Base-by-base conservation (phyloP, 1,284 basidiomycete genomes). In the Phaffia rhodozyma region DNA sequence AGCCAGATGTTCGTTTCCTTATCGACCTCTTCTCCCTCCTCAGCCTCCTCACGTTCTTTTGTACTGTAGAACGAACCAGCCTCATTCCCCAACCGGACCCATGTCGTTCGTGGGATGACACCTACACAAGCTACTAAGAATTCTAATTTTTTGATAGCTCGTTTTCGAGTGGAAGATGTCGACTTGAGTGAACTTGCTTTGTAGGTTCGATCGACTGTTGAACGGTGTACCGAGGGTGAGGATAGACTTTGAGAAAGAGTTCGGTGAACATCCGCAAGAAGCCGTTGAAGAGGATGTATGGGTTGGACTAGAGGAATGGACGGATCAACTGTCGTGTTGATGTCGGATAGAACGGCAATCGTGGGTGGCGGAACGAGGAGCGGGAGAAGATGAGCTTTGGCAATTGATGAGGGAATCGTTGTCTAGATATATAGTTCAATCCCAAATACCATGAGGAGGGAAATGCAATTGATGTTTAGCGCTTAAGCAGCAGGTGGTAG, bases 141-240 rank as follows among this genome's bases (percentile, higher is more conserved):
- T 0, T 34, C 61, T 21, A 62, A 43, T 56, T 62, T 62, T 47
- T 58, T 52, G 27, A 51, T 50, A 18, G 25, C 50, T 29, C 50
- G 29, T 20, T 50, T 49, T 27, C 58, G 48, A 1, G 48, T 25
- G 20, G 48, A 27, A 2, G 48, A 50, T 6, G 38, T 56, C 4
- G 16, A 3, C 23, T 18, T 20, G 16, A 9, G 5, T 25, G 61
- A 55, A 2, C 7, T 43, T 11, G 13, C 5, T 43, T 16, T 43
- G 2, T 16, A 2, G 13, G 5, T 43, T 16, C 6, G 13, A 43
- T 43, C 38, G 38, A 43, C 38, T 43, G 38, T 43, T 16, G 38
- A 16, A 43, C 5, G 38, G 2, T 43, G 38, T 43, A 34, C 32
- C 9, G 32, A 34, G 32, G 32, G 32, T 9, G 32, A 34, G 32